Conservation (phyloP, 371 early-diverging fungal genomes). For the Mucor lusitanicus region DNA sequence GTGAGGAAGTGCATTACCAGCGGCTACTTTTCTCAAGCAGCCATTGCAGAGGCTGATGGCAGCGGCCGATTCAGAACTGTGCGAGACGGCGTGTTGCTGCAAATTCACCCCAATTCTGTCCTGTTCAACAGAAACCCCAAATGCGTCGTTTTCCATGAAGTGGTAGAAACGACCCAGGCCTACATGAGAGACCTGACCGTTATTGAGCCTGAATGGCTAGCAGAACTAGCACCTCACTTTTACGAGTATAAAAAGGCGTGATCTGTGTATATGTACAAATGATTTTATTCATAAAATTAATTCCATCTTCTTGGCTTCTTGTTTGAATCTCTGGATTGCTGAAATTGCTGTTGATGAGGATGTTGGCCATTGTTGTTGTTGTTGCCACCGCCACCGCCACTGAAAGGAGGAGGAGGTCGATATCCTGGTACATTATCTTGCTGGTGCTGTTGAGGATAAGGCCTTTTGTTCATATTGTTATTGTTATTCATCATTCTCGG, state of each 20-base stretch:
- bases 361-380: neutral
- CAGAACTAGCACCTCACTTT: slow-evolving; percentile 70
- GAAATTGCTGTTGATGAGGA: slow-evolving; percentile 11
- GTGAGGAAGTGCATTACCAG: slow-evolving; percentile 74
- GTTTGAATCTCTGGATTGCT: slow-evolving; percentile 5
- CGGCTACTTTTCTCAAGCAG: slow-evolving; percentile 81
- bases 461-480: slow-evolving; percentile 18
- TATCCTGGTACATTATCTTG: slow-evolving; percentile 15
- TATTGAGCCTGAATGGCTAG: slow-evolving; percentile 71
- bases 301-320: slow-evolving; percentile 25
- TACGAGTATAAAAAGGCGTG: slow-evolving; percentile 45
- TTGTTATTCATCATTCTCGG: slow-evolving; percentile 5
- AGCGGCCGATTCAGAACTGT: slow-evolving; percentile 70
- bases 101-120: slow-evolving; percentile 78
- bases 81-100: slow-evolving; percentile 57
- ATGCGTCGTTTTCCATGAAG: slow-evolving; percentile 85
- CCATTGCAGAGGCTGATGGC: slow-evolving; percentile 58
- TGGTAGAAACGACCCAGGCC: slow-evolving; percentile 71
- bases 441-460: slow-evolving; percentile 8
- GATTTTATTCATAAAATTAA: slow-evolving; percentile 2
- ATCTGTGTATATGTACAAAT: neutral
- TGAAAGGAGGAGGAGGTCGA: slow-evolving; percentile 30
- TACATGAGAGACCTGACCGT: slow-evolving; percentile 77
- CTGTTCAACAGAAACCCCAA: slow-evolving; percentile 74
- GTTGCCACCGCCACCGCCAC: neutral